Percentiles rank a stretch among this genome's conserved stretches.
Evolutionary conservation across 2,329 filamentous ascomycete species (phyloP).

Genomic region (Fragosphaeria purpurea): DNA sequence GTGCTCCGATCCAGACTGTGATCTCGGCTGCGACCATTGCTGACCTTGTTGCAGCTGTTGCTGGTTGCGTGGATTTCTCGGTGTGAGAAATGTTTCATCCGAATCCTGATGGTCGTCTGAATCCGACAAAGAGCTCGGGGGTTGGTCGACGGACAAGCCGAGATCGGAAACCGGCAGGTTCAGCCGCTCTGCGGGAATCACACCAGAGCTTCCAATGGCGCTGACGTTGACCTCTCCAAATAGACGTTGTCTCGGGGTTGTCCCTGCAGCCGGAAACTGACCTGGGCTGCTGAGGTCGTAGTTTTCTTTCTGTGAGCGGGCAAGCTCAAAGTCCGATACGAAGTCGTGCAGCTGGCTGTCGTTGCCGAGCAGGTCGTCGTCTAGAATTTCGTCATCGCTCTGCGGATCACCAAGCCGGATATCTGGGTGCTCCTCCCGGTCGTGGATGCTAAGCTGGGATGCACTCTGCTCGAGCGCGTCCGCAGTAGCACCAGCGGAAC

Average conservation of each 20-base stretch:
- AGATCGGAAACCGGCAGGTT: slow-evolving; percentile 33
- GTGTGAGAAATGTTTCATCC: slow-evolving; percentile 18
- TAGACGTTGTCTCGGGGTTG: slow-evolving; percentile 26
- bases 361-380: slow-evolving; percentile 17
- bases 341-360: slow-evolving; percentile 23
- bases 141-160: slow-evolving; percentile 19
- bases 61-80: slow-evolving; percentile 4
- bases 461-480: slow-evolving; percentile 48
- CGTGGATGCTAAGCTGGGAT: slow-evolving; percentile 54
- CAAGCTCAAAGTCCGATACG: slow-evolving; percentile 18
- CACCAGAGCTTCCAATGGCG: slow-evolving; percentile 43
- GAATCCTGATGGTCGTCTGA: slow-evolving; percentile 36
- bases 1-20: slow-evolving; percentile 13
- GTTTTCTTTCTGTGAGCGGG: slow-evolving; percentile 74
- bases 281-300: slow-evolving; percentile 21
- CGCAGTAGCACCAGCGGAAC: slow-evolving; percentile 36
- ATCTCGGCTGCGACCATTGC: slow-evolving; percentile 13
- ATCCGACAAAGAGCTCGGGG: slow-evolving; percentile 30
- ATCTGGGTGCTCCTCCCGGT: slow-evolving; percentile 23
- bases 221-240: slow-evolving; percentile 48
- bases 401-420: slow-evolving; percentile 5
- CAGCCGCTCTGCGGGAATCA: slow-evolving; percentile 36
- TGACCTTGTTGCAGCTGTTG: background rate
- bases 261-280: slow-evolving; percentile 19
- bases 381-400: slow-evolving; percentile 21